Conservation (phyloP, 805 yeast genomes). For the Clavispora santaluciae region DNA sequence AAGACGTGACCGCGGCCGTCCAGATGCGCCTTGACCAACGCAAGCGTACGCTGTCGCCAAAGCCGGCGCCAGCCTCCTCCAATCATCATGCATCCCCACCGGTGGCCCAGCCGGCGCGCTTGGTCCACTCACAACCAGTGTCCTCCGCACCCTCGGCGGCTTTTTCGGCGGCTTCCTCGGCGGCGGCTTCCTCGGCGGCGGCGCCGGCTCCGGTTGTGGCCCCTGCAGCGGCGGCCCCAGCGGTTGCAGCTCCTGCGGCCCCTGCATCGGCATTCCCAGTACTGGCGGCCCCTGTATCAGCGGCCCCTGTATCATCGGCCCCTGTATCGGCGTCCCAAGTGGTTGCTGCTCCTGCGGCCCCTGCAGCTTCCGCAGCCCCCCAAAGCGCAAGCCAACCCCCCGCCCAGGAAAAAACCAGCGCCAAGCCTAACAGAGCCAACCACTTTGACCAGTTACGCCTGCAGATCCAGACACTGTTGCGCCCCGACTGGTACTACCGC, state of each 20-base stretch:
- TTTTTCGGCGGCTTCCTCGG: no score
- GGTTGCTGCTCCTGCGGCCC: neutral
- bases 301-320: neutral
- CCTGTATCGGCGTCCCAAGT: neutral
- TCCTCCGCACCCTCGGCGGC: no score
- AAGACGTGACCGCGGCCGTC: conserved; percentile 1
- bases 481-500: conserved; percentile 12
- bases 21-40: neutral
- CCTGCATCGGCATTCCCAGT: neutral
- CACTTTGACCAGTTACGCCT: conserved; percentile 1
- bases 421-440: neutral
- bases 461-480: neutral
- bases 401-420: neutral
- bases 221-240: no score
- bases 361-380: neutral
- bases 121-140: no score
- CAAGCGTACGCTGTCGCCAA: no score
- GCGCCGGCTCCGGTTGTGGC: no score
- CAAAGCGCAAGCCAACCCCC: neutral
- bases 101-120: no score
- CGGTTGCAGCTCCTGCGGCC: no score
- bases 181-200: no score
- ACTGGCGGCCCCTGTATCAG: neutral
- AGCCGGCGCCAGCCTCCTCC: no score
- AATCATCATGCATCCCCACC: no score